Conservation (phyloP, 2,329 filamentous ascomycete genomes). For the Alternaria sp. region DNA sequence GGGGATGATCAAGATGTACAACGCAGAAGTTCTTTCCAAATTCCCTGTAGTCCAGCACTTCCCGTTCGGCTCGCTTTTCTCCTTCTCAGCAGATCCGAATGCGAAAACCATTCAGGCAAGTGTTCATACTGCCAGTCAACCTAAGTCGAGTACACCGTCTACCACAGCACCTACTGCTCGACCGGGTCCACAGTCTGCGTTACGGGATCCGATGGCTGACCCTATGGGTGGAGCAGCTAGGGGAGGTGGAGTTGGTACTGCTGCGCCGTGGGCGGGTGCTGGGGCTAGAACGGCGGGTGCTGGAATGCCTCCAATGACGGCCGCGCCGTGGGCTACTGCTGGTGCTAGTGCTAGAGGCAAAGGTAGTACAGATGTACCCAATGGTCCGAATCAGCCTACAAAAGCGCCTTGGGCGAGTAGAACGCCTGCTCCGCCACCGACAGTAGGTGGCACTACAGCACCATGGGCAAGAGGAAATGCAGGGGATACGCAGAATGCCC, state of each 20-base stretch:
- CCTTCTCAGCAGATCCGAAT: conserved; percentile 56
- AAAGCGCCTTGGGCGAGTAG: conserved; percentile 36
- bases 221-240: conserved; percentile 14
- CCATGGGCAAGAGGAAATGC: conserved; percentile 32
- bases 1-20: conserved; percentile 99
- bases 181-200: conserved; percentile 22
- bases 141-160: conserved; percentile 28
- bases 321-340: conserved; percentile 14
- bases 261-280: conserved; percentile 36
- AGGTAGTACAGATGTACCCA: conserved; percentile 23
- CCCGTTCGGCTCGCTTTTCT: conserved; percentile 60
- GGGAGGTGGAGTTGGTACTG: conserved; percentile 19
- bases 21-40: conserved; percentile 93
- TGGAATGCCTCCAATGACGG: neutral
- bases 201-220: conserved; percentile 40
- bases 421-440: conserved; percentile 28
- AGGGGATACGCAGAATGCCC: conserved; percentile 6
- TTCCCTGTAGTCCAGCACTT: conserved; percentile 99
- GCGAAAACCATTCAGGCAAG: conserved; percentile 45
- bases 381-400: conserved; percentile 45
- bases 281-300: conserved; percentile 18
- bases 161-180: conserved; percentile 29
- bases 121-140: conserved; percentile 49
- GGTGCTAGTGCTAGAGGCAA: neutral
- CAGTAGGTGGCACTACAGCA: conserved; percentile 30